Conservation (phyloP, 306 rosid genomes). For the Ormosia semicastrata region DNA sequence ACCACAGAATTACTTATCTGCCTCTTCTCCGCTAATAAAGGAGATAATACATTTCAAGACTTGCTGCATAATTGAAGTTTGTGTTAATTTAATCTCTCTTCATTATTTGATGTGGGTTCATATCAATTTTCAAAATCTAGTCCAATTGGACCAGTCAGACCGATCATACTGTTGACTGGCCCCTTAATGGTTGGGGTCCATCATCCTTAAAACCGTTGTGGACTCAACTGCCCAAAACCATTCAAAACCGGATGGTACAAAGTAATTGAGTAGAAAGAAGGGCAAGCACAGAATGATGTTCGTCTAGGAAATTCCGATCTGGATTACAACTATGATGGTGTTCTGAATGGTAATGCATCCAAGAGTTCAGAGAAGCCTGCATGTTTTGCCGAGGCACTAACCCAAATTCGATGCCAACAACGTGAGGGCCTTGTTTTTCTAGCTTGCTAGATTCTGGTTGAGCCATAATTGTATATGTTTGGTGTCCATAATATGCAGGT, state of each 20-base stretch:
- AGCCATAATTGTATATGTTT: slow-evolving; percentile 25
- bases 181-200: background rate
- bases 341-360: background rate
- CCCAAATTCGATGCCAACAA: background rate
- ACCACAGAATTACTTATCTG: slow-evolving; percentile 25
- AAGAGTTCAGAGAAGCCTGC: background rate
- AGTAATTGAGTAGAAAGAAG: background rate
- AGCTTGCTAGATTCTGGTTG: background rate
- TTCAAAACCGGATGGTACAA: background rate
- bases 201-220: background rate
- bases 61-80: slow-evolving; percentile 11
- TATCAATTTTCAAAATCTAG: background rate
- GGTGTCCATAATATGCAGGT: slow-evolving; percentile 56
- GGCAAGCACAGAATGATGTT: background rate
- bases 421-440: background rate
- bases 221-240: background rate
- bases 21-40: background rate
- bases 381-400: background rate
- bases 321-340: background rate
- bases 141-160: background rate
- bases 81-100: background rate
- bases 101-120: background rate
- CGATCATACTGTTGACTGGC: background rate
- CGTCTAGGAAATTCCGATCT: background rate
- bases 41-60: slow-evolving; percentile 22